Base-by-base conservation (phyloP, 2,329 filamentous ascomycete genomes). In the Tolypocladium tropicale region DNA sequence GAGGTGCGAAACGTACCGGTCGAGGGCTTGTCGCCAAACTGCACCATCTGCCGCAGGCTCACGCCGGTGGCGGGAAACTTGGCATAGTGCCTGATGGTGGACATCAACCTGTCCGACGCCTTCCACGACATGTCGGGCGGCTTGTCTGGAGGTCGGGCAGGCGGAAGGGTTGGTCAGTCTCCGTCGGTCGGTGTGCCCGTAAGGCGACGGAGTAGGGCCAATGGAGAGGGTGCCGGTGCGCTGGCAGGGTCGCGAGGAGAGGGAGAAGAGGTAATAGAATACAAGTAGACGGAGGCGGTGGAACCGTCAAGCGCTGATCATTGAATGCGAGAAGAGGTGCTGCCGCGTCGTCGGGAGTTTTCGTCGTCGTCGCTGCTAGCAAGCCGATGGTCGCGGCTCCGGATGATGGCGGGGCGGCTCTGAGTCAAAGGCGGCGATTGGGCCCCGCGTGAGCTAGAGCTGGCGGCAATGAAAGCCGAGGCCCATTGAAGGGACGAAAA, bases 41-140 rank as follows among this genome's bases (percentile, higher is more conserved):
- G 93, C 57, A 97, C 93, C 94, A 99, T 99, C 80, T 99, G 94
- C 72, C 94, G 84, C 74, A 99, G 80, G 71, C 92, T 96, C 66
- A 95, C 89, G 67, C 94, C 94, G 16, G 94, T 99, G 59, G 94
- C 94, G 62, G 94, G 94, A 74, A 97, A 99, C 74, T 85, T 90
- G 72, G 91, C 90, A 82, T 96, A 96, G 76, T 96, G 91, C 74
- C 88, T 85, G 86, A 96, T 96, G 78, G 89, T 96, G 66, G 94
- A 88, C 90, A 96, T 94, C 85, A 97, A 76, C 76, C 84, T 82
- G 74, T 92, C 88, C 61, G 89, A 88, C 71, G 86, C 88, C 78
- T 87, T 96, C 93, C 93, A 97, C 79, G 89, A 89, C 92, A 96
- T 96, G 72, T 62, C 64, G 67, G 65, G 62, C 58, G 56, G 37